Base-by-base conservation (phyloP, 2,329 filamentous ascomycete genomes). In the Colletotrichum siamense region DNA sequence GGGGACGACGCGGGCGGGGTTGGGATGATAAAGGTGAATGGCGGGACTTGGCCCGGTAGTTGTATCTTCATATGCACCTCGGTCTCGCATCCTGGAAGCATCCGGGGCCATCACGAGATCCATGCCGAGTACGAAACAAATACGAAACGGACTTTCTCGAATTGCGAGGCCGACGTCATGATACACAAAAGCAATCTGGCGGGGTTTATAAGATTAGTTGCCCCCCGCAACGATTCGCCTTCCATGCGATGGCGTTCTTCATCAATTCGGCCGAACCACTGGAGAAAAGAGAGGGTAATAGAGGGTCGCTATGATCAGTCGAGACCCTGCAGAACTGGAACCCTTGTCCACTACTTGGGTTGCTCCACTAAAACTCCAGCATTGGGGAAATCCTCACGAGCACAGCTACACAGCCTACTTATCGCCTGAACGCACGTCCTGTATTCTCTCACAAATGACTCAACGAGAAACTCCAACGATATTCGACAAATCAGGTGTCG, bases 91-190 rank as follows among this genome's bases (percentile, higher is more conserved):
- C 15, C 24, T 22, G 36, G 61, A 52, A 30, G 44, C 57, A 30
- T 61, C 57, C 68, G 26, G 72, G 49, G 39, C 67, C 67, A 61
- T 34, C 36, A 34, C 57, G 36, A 44, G 70, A 61, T 65, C 61
- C 28, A 44, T 69, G 59, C 74, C 74, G 74, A 74, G 74, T 74
- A 74, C 74, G 74, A 76, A 69, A 61, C 36, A 64, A 65, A 49
- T 74, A 59, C 70, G 59, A 76, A 76, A 74, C 70, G n/a, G 18
- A 34, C n/a, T 16, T 22, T n/a, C 32, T 39, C 3, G 22, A 34
- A 39, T 36, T 26, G n/a, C 55, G 26, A 15, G 57, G 4, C 28
- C 26, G 63, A 73, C 63, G 63, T 57, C 69, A 63, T 57, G 30
- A 36, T 2, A 2, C 28, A 36, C 10, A 63, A 22, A 63, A 52